A percentile compares a stretch with the other conserved stretches of the same genome.
phyloP scores from a whole-genome alignment of 345 rosid species.

The Syzygium oleosum region DNA sequence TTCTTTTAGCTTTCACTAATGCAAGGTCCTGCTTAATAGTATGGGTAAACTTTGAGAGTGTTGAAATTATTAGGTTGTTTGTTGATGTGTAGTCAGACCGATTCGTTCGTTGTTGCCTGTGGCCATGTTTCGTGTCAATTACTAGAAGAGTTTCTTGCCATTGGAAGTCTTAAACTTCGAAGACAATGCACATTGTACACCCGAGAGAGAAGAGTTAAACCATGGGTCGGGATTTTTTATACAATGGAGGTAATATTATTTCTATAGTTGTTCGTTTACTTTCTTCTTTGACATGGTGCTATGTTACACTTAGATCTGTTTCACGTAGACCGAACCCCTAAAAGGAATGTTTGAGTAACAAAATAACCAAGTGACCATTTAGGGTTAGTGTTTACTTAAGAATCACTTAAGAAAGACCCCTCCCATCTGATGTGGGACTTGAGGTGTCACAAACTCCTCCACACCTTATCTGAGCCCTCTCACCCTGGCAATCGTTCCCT shows the following conservation, averaged over 20 bases:
- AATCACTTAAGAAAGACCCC: background rate
- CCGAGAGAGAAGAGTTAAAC: background rate
- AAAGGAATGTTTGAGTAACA: background rate
- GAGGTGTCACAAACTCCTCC: fast-evolving
- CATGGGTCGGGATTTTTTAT: background rate
- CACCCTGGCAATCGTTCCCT: background rate
- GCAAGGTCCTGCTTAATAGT: background rate
- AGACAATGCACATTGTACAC: background rate
- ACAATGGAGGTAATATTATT: background rate
- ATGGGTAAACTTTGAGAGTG: background rate
- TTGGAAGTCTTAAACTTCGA: background rate
- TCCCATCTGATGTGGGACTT: background rate
- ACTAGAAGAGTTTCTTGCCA: background rate
- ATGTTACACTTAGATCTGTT: background rate
- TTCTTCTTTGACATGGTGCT: background rate
- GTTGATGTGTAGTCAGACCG: background rate
- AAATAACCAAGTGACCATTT: background rate
- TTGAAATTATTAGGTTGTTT: background rate
- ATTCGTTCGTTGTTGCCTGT: background rate
- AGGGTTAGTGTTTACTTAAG: fast-evolving
- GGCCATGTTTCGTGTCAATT: background rate
- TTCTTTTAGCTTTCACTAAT: background rate
- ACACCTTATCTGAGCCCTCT: fast-evolving
- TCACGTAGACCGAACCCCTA: background rate
- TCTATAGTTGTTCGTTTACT: background rate